These are phyloP conservation scores for Cinchona pubescens DNA, from an alignment of 257 asterid genomes.

Conservation along the genomic window DNA sequence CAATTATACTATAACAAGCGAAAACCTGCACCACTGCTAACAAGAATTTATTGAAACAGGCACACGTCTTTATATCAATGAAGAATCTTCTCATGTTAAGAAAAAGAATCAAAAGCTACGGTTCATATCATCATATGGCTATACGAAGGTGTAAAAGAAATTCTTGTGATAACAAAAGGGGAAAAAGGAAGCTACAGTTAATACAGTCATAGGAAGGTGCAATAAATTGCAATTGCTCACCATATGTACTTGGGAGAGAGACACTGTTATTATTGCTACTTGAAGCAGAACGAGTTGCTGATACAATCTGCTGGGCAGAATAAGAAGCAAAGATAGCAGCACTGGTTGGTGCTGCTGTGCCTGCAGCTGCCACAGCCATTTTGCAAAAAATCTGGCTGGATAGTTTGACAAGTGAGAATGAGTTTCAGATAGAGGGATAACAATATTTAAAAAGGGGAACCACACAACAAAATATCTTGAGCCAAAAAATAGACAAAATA, in stretches of 20 bases:
- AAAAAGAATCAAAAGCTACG: background rate
- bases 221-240: conserved; percentile 15
- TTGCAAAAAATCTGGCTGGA: conserved; percentile 1
- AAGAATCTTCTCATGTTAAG: background rate
- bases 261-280: conserved; percentile 18
- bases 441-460: conserved; percentile 13
- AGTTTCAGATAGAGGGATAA: background rate
- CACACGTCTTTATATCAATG: background rate
- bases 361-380: conserved; percentile 24
- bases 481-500: background rate
- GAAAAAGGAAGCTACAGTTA: conserved; percentile 1
- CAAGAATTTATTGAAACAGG: background rate
- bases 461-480: conserved; percentile 20
- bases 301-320: conserved; percentile 45
- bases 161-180: no score
- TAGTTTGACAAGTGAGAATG: background rate
- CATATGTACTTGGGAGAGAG: conserved; percentile 19
- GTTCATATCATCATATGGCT: background rate
- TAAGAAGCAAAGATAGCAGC: conserved; percentile 41
- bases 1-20: no score
- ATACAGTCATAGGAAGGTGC: background rate
- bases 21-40: no score
- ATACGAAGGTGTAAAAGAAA: background rate
- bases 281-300: conserved; percentile 33
- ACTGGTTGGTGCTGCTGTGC: conserved; percentile 28